Conservation (phyloP, 768 basidiomycete species). For the Amanita polypyramis region DNA sequence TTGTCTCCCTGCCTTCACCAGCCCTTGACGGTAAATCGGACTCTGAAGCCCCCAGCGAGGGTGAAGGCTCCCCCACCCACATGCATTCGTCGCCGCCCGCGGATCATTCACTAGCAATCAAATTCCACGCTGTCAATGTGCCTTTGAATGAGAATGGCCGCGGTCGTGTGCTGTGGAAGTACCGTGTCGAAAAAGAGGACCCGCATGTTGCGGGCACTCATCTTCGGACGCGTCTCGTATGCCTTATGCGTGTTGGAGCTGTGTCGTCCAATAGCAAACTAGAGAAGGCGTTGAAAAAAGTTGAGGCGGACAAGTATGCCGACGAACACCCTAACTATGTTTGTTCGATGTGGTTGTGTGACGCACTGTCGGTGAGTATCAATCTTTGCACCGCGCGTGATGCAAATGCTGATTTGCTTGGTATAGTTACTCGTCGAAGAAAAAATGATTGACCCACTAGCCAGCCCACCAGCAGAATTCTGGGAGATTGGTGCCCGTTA, state of each 20-base stretch:
- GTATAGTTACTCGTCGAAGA: constrained; percentile 5
- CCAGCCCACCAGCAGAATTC: constrained; percentile 1
- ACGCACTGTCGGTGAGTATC: constrained; percentile 2
- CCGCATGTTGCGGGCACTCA: not conserved
- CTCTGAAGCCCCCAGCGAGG: not conserved
- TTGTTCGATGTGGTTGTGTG: constrained; percentile 1
- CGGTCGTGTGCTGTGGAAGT: constrained; percentile 5
- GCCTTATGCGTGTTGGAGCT: not conserved
- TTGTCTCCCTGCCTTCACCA: not conserved
- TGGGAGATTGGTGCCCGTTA: constrained; percentile 6
- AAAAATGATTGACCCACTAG: not conserved
- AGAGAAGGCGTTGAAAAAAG: constrained; percentile 1
- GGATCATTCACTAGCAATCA: not conserved
- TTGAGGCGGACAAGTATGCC: constrained; percentile 3
- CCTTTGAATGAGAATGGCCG: constrained; percentile 6
- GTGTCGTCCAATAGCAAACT: not conserved
- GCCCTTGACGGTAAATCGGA: not conserved
- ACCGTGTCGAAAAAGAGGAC: not conserved
- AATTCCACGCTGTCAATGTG: constrained; percentile 6
- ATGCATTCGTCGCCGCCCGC: not conserved
- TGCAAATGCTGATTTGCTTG: not conserved
- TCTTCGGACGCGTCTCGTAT: constrained; percentile 2
- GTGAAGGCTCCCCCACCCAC: not conserved
- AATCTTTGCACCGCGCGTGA: not conserved
- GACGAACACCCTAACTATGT: constrained; percentile 1